Evolutionary conservation across 768 basidiomycete species (phyloP), one percentile per base, ranked within the genome.

Genomic region (Holtermannia corniformis): DNA sequence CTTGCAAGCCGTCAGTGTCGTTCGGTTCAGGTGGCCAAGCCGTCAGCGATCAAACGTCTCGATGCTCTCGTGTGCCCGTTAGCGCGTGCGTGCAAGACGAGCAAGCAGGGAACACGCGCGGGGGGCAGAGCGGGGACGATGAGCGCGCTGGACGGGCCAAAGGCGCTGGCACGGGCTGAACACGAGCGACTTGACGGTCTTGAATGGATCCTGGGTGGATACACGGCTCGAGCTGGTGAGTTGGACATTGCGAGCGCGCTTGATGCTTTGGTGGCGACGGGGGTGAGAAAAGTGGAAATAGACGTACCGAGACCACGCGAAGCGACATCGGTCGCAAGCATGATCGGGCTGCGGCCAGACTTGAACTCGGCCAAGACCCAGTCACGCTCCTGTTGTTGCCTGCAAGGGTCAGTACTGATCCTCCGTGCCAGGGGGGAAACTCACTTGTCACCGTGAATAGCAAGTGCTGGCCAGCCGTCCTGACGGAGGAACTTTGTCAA

Each of bases 291-390:
- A 50, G 55, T 50, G 43, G 51, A 65, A 65, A 68, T 72, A 72
- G 66, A 90, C 93, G 78, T 85, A 97, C 95, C 95, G 72, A 99
- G 83, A 81, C 93, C 93, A 82, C 93, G 92, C 72, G 91, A 95
- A 56, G 93, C 95, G 67, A 99, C 93, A 73, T 96, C 95, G 63
- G 95, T 97, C 76, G 95, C 95, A 68, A 97, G 88, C 70, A 99
- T 80, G 73, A 99, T 97, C 2, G 93, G 93, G 26, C 87, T 91
- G 59, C 91, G 86, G 65, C 95, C 91, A 51, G 89, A 85, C 77
- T 97, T 97, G 80, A 99, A 99, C 76, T 99, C 95, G 72, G 84
- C 78, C 40, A 99, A 78, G 47, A 97, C 95, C 95, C 95, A 99
- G 71, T 99, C 95, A 76, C 95, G 92, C 77, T 99, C 95, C 49